These are phyloP conservation scores for Lolium perenne DNA, from an alignment of 176 grass and related monocot genomes.

Conservation along the genomic window DNA sequence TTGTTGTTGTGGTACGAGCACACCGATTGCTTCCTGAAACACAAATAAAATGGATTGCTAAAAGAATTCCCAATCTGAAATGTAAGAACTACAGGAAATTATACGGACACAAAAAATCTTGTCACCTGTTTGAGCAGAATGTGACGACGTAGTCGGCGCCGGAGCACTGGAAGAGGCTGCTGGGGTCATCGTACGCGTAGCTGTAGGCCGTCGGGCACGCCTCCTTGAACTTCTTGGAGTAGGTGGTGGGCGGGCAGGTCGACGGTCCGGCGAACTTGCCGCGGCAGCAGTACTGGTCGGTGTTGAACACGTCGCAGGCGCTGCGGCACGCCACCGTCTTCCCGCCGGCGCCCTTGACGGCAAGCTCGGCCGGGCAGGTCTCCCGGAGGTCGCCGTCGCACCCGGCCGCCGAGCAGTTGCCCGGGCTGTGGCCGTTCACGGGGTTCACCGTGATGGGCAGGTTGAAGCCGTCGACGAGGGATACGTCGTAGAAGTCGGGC, in stretches of 20 bases:
- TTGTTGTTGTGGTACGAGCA: conserved; percentile 70
- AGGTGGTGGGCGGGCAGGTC: conserved; percentile 62
- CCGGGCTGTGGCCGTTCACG: conserved; percentile 10
- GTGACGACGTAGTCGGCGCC: conserved; percentile 56
- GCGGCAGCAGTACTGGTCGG: conserved; percentile 77
- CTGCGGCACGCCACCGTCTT: conserved; percentile 69
- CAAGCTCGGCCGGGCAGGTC: conserved; percentile 56
- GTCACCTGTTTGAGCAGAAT: conserved; percentile 52
- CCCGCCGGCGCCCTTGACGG: conserved; percentile 43
- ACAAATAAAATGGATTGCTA: neutral
- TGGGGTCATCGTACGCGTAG: conserved; percentile 71
- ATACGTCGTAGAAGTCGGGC: conserved; percentile 38
- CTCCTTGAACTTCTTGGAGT: conserved; percentile 71
- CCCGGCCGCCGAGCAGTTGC: conserved; percentile 64
- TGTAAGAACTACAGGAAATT: neutral
- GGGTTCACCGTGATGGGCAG: conserved; percentile 56
- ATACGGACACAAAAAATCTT: neutral
- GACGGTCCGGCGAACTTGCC: conserved; percentile 45
- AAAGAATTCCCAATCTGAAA: neutral
- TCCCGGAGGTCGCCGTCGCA: conserved; percentile 59
- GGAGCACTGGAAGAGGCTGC: conserved; percentile 58
- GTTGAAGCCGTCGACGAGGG: conserved; percentile 42
- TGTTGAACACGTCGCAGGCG: conserved; percentile 77
- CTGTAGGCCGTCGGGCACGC: conserved; percentile 67
- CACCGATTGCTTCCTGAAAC: conserved; percentile 47